phyloP scores from a whole-genome alignment of 139 green algal species.

The Gonium pectorale region DNA sequence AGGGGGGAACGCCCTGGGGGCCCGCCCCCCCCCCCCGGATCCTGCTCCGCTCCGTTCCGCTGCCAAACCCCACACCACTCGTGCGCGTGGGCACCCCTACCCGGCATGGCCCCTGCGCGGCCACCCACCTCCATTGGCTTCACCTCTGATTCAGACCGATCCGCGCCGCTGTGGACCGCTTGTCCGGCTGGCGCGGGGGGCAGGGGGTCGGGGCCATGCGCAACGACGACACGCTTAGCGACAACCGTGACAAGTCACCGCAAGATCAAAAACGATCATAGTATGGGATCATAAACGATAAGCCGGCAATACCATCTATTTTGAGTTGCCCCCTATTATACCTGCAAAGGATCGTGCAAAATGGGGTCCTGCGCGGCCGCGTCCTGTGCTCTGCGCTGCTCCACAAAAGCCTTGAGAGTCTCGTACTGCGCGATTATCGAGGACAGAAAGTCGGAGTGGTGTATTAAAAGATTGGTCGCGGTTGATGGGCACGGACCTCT shows the following conservation, averaged over 20 bases:
- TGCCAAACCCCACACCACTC: too few relatives aligned
- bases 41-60: too few relatives aligned
- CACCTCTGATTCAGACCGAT: conserved; percentile 55
- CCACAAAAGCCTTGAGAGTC: conserved; percentile 19
- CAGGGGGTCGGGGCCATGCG: neutral
- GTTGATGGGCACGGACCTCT: conserved; percentile 64
- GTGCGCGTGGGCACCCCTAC: too few relatives aligned
- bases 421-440: conserved; percentile 29
- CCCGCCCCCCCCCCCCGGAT: too few relatives aligned
- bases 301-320: too few relatives aligned
- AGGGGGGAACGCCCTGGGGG: too few relatives aligned
- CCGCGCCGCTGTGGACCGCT: conserved; percentile 46
- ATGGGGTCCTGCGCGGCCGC: neutral
- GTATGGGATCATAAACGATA: too few relatives aligned
- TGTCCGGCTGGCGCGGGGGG: conserved; percentile 34
- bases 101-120: too few relatives aligned
- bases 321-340: too few relatives aligned
- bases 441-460: neutral
- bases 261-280: too few relatives aligned
- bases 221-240: too few relatives aligned
- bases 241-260: too few relatives aligned
- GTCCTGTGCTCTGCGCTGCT: conserved; percentile 34
- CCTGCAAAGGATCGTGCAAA: conserved; percentile 32
- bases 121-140: conserved; percentile 50
- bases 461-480: neutral